Percentiles rank a stretch among this genome's conserved stretches.
These are phyloP conservation scores for Anthostomella pinea DNA, from an alignment of 2,329 filamentous ascomycete species.

Conservation along the genomic window DNA sequence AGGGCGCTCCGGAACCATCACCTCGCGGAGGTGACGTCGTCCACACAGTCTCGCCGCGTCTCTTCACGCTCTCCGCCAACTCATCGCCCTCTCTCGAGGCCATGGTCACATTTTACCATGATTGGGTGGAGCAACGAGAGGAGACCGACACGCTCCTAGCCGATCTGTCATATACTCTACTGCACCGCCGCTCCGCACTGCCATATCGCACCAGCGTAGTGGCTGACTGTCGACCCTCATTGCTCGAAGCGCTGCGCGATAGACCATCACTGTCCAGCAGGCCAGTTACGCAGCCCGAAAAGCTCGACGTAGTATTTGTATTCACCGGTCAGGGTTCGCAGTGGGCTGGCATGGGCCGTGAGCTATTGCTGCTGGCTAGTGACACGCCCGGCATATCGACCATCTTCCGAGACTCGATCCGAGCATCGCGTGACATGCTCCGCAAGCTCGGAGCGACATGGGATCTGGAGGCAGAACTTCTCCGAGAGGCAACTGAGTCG, in stretches of 20 bases:
- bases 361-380: constrained; percentile 8
- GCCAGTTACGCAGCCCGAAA: not conserved
- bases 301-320: constrained; percentile 5
- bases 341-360: constrained; percentile 20
- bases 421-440: constrained; percentile 5
- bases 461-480: constrained; percentile 10
- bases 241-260: constrained; percentile 1
- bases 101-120: constrained; percentile 4
- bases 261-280: not conserved
- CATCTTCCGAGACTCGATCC: constrained; percentile 8
- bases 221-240: not conserved
- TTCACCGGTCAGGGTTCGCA: constrained; percentile 19
- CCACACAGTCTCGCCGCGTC: not conserved
- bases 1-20: not conserved
- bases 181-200: constrained; percentile 11
- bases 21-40: not conserved
- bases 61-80: constrained; percentile 13
- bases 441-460: constrained; percentile 9
- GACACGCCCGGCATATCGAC: not conserved
- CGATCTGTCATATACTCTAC: constrained; percentile 17
- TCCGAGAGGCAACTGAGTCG: not conserved
- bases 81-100: constrained; percentile 5
- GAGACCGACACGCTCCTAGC: not conserved
- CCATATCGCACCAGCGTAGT: constrained; percentile 14
- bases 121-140: constrained; percentile 7